Evolutionary conservation across 495 filamentous ascomycete genomes (phyloP).

Genomic region (Penicillium psychrofluorescens): DNA sequence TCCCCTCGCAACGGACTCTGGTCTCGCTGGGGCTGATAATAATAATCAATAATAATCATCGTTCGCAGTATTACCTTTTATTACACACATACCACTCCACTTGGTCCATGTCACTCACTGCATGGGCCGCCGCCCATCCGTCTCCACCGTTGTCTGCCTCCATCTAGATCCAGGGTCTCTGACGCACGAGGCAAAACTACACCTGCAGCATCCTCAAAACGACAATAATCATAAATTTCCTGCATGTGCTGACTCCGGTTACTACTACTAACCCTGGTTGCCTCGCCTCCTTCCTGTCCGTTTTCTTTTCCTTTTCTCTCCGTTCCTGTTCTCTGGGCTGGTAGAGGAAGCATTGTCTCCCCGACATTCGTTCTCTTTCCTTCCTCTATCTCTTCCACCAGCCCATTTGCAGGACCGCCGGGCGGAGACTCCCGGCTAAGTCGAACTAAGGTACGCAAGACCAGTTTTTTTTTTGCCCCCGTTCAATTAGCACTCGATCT

Average conservation of each 20-base stretch:
- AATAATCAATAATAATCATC: neutral
- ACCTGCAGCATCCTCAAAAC: constrained; percentile 29
- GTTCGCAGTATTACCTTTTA: neutral
- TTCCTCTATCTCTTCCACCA: constrained; percentile 8
- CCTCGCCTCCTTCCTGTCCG: constrained; percentile 9
- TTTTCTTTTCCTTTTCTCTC: constrained; percentile 10
- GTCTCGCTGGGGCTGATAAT: neutral
- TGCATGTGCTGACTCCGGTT: neutral
- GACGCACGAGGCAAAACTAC: constrained; percentile 30
- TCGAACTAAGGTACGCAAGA: too few relatives aligned
- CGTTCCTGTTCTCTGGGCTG: constrained; percentile 12
- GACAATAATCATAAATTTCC: constrained; percentile 4
- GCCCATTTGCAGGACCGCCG: constrained; percentile 2
- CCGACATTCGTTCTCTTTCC: constrained; percentile 18
- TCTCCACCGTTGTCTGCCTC: constrained; percentile 15
- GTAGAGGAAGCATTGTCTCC: constrained; percentile 18
- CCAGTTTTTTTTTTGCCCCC: too few relatives aligned
- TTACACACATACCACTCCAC: neutral
- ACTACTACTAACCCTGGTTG: neutral
- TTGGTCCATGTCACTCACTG: neutral
- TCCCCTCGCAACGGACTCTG: too few relatives aligned
- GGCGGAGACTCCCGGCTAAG: too few relatives aligned
- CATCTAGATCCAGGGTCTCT: constrained; percentile 27
- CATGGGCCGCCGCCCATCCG: constrained; percentile 21
- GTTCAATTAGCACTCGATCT: too few relatives aligned